These are phyloP conservation scores for Aspergillus udagawae DNA, from an alignment of 2,329 filamentous ascomycete species.

Conservation along the genomic window DNA sequence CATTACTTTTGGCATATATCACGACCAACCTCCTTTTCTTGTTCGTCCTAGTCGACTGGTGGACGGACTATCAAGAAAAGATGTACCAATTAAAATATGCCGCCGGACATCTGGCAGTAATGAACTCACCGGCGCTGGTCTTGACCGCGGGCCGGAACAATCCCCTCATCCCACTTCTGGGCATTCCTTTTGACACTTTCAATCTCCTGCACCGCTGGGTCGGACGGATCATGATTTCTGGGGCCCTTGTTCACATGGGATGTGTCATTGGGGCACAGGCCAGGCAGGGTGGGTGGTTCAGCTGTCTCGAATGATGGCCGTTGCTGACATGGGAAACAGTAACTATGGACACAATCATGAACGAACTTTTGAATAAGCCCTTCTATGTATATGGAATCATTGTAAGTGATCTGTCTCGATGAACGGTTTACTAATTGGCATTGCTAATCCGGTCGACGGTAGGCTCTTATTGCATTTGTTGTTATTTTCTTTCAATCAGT, in stretches of 20 bases:
- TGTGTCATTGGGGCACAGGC: constrained; percentile 22
- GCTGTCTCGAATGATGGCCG: neutral
- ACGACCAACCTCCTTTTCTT: constrained; percentile 71
- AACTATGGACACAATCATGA: constrained; percentile 50
- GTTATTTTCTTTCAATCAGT: constrained; percentile 38
- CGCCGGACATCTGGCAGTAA: constrained; percentile 72
- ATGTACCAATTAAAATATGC: constrained; percentile 64
- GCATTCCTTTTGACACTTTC: constrained; percentile 90
- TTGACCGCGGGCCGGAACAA: constrained; percentile 89
- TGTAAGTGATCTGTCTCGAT: constrained; percentile 50
- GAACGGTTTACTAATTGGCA: constrained; percentile 54
- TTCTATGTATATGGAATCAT: constrained; percentile 30
- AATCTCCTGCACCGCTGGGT: constrained; percentile 84
- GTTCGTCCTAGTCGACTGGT: constrained; percentile 33
- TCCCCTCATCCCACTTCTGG: constrained; percentile 71
- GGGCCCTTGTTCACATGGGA: constrained; percentile 63
- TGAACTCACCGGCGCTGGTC: constrained; percentile 85
- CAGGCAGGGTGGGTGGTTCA: constrained; percentile 16
- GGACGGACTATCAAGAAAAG: constrained; percentile 23
- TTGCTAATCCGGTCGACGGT: constrained; percentile 44
- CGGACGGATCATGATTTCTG: constrained; percentile 65
- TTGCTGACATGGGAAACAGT: constrained; percentile 2
- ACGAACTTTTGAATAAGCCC: constrained; percentile 23
- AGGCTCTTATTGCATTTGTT: constrained; percentile 37
- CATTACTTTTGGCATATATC: constrained; percentile 63